Evolutionary conservation across 2,329 filamentous ascomycete genomes (phyloP), one percentile per base, ranked within the genome.

Genomic region (Cucurbitaria berberidis): DNA sequence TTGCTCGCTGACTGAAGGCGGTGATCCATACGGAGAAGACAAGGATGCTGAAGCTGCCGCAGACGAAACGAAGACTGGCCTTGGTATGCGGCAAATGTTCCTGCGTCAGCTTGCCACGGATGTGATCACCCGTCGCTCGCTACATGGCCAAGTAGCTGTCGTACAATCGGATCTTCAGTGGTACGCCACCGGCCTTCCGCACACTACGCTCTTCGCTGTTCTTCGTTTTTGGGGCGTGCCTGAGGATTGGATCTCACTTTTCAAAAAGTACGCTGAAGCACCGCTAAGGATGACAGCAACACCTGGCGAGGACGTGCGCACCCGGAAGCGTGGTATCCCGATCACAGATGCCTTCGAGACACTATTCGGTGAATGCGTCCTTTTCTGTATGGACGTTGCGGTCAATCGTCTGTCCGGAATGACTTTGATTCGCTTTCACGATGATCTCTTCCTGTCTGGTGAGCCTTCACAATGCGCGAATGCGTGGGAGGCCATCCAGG

Each of bases 391-490:
- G 60, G 87, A 89, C 63, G 86, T 85, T 62, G 79, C 85, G 0
- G 80, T 89, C 49, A 89, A 88, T 51, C 72, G 76, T 1, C 85
- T 86, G 0, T 56, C 75, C 5, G 85, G 85, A 0, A 74, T 76
- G 1, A 76, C 79, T n/a, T 70, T 89, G 10, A 86, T 86, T 67
- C 82, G 87, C 11, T 76, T 88, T 32, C 81, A 87, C 45, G 86
- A 88, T 57, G 85, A 89, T 58, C 78, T 88, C 45, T 89, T 86
- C 86, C 85, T 88, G 66, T 89, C 86, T 85, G 80, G 82, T 8
- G 77, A 84, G 5, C 81, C 86, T 42, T 57, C 74, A 3, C 77
- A 74, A 2, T 83, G 82, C n/a, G 77, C 80, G 19, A 77, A 80
- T 38, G 86, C 84, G 0, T 90, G 87, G 87, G 66, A 79, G 16